Conservation (phyloP, 805 yeast species). For the Yamadazyma laniorum region DNA sequence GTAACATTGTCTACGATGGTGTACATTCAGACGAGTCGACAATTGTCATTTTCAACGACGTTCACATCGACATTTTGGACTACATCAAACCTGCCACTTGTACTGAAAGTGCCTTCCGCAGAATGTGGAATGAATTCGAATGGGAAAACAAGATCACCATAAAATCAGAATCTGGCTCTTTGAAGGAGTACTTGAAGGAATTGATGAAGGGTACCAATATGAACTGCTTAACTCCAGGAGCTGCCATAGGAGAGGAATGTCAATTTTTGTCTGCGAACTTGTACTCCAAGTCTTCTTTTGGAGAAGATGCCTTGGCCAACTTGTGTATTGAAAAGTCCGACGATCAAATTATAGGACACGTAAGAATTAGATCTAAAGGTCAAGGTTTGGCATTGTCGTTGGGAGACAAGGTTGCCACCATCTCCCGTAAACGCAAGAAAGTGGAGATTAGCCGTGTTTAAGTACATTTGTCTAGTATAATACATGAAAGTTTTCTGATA, state of each 20-base stretch:
- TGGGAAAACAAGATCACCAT: constrained; percentile 98
- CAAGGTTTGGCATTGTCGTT: constrained; percentile 94
- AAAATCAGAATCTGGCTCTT: constrained; percentile 60
- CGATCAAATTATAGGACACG: constrained; percentile 87
- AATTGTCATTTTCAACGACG: constrained; percentile 89
- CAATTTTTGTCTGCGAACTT: constrained; percentile 91
- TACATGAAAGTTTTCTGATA: constrained; percentile 1
- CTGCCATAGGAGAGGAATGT: constrained; percentile 85
- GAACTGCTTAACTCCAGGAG: constrained; percentile 91
- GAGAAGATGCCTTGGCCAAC: constrained; percentile 97
- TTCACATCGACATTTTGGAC: constrained; percentile 95
- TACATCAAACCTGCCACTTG: constrained; percentile 94
- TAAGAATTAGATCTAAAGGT: constrained; percentile 94
- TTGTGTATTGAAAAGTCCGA: constrained; percentile 83
- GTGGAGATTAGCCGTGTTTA: constrained; percentile 17
- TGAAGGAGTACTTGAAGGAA: constrained; percentile 76
- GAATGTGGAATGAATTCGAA: constrained; percentile 99
- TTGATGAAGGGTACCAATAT: constrained; percentile 84
- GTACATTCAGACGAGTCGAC: constrained; percentile 87
- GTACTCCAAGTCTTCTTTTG: constrained; percentile 89
- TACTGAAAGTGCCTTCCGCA: constrained; percentile 84
- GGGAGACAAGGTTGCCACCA: constrained; percentile 90
- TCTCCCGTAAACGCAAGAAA: constrained; percentile 51
- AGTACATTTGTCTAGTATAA: constrained; percentile 1
- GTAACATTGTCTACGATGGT: constrained; percentile 95